Evolutionary conservation across 805 yeast species (phyloP).

Genomic region (Priceomyces medius): DNA sequence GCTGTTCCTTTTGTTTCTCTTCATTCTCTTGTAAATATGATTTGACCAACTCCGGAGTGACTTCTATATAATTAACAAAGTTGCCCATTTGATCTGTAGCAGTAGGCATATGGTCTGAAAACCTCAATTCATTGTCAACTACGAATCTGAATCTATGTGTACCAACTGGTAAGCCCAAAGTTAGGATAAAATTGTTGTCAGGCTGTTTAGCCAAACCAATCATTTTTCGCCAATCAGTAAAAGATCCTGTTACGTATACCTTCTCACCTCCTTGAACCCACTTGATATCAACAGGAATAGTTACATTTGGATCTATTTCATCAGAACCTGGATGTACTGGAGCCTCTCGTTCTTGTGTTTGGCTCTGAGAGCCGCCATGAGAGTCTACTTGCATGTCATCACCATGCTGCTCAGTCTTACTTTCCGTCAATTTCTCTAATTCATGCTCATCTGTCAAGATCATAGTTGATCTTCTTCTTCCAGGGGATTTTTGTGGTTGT

Average conservation of each 20-base stretch:
- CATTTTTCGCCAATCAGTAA: slow-evolving; percentile 98
- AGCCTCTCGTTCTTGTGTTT: slow-evolving; percentile 5
- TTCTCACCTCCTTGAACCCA: slow-evolving; percentile 98
- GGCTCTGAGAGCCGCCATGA: slow-evolving; percentile 4
- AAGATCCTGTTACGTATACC: slow-evolving; percentile 95
- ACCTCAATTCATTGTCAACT: slow-evolving; percentile 88
- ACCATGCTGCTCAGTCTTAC: slow-evolving; percentile 27
- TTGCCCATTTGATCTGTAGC: slow-evolving; percentile 98
- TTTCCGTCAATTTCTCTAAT: slow-evolving; percentile 47
- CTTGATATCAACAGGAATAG: slow-evolving; percentile 63
- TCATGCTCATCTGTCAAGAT: slow-evolving; percentile 70
- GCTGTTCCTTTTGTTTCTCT: slow-evolving; percentile 13
- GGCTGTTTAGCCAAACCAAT: slow-evolving; percentile 68
- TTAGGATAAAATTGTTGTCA: slow-evolving; percentile 60
- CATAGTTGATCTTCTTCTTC: slow-evolving; percentile 66
- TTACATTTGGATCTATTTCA: slow-evolving; percentile 24
- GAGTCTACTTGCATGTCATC: slow-evolving; percentile 21
- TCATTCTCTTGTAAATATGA: slow-evolving; percentile 29
- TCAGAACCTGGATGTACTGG: slow-evolving; percentile 11
- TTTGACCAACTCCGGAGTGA: slow-evolving; percentile 44
- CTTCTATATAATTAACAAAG: slow-evolving; percentile 87
- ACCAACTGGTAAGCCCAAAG: slow-evolving; percentile 80
- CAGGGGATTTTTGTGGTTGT: neutral
- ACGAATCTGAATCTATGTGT: slow-evolving; percentile 93
- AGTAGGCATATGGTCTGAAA: slow-evolving; percentile 86